Conservation (phyloP, 75 land plant species). For the Cunninghamia lanceolata region DNA sequence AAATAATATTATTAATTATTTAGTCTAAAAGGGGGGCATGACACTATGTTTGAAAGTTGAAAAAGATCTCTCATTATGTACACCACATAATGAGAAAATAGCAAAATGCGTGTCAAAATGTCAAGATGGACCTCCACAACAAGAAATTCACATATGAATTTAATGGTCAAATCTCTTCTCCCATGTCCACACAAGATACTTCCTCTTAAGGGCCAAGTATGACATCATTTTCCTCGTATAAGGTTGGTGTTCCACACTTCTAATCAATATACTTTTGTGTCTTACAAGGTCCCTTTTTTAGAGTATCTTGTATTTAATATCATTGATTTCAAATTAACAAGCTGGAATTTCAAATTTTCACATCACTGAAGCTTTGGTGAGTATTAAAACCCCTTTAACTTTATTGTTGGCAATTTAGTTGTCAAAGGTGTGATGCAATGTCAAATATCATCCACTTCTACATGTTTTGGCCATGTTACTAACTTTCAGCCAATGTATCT, state of each 20-base stretch:
- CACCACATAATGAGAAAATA: too few relatives aligned
- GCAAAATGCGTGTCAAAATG: neutral
- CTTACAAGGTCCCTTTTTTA: neutral
- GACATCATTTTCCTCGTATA: neutral
- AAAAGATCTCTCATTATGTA: neutral
- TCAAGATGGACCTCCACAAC: neutral
- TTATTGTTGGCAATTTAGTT: neutral
- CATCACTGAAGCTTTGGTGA: neutral
- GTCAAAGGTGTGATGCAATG: neutral
- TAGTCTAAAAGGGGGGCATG: too few relatives aligned
- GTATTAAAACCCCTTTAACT: neutral
- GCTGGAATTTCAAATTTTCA: neutral
- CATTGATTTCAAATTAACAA: neutral
- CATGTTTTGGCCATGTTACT: neutral
- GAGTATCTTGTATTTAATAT: neutral
- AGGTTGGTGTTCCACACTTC: neutral
- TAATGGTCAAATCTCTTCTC: neutral
- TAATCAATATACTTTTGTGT: neutral
- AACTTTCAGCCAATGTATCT: neutral
- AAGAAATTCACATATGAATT: too few relatives aligned
- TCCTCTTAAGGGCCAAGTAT: neutral
- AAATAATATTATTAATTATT: too few relatives aligned
- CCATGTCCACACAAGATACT: neutral
- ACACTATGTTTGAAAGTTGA: too few relatives aligned
- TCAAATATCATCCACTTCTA: neutral